These are phyloP conservation scores for Apocynum venetum DNA, from an alignment of 257 asterid species.

Conservation along the genomic window DNA sequence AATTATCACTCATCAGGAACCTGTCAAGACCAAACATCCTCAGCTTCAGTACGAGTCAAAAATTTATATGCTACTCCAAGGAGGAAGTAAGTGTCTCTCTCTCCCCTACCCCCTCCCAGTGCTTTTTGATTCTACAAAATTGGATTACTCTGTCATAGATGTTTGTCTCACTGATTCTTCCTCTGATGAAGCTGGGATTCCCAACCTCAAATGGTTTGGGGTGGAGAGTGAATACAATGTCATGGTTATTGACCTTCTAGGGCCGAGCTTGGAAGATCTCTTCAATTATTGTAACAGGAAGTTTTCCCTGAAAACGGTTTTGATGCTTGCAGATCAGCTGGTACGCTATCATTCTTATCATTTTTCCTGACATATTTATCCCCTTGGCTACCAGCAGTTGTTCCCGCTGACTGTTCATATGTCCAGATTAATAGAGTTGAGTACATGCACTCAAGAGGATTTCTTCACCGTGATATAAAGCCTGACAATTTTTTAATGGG, in stretches of 20 bases:
- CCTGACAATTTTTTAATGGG: slow-evolving; percentile 96
- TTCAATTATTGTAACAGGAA: slow-evolving; percentile 82
- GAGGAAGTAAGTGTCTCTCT: slow-evolving; percentile 64
- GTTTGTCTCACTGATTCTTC: slow-evolving; percentile 17
- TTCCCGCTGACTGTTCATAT: slow-evolving; percentile 11
- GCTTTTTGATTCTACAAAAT: not conserved
- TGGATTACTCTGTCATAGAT: not conserved
- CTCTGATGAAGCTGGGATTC: slow-evolving; percentile 65
- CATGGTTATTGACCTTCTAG: slow-evolving; percentile 94
- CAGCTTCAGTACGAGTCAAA: slow-evolving; percentile 91
- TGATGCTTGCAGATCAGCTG: slow-evolving; percentile 93
- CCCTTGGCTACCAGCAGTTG: slow-evolving; percentile 17
- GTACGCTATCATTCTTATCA: slow-evolving; percentile 37
- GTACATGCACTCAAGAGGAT: slow-evolving; percentile 92
- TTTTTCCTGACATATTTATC: slow-evolving; percentile 12
- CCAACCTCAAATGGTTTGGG: slow-evolving; percentile 90
- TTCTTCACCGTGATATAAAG: slow-evolving; percentile 97
- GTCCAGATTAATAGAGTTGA: slow-evolving; percentile 86
- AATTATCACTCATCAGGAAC: slow-evolving; percentile 45
- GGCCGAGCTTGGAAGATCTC: slow-evolving; percentile 91
- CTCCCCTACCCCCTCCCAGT: slow-evolving; percentile 13
- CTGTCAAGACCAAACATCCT: slow-evolving; percentile 81
- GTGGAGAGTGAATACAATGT: slow-evolving; percentile 76
- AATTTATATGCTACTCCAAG: slow-evolving; percentile 83
- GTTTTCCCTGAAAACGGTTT: slow-evolving; percentile 72